These are phyloP conservation scores for Oryza meyeriana DNA, from an alignment of 176 grass and related monocot species.

Conservation along the genomic window DNA sequence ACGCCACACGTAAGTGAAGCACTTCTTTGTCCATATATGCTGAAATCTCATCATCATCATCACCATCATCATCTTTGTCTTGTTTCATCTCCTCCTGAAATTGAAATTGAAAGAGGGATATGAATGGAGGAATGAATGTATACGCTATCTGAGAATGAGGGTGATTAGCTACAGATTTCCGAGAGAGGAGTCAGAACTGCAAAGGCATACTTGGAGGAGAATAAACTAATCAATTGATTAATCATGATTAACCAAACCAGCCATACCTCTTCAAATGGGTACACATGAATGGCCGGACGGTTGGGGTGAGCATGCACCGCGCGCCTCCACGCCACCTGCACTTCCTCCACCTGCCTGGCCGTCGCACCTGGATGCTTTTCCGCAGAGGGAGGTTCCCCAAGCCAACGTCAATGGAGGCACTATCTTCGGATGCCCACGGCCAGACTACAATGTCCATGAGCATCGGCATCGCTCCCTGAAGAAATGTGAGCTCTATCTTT, in stretches of 20 bases:
- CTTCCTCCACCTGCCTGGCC: background rate
- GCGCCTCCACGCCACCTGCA: background rate
- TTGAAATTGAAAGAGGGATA: background rate
- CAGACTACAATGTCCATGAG: background rate
- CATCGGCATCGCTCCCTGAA: background rate
- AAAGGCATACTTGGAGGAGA: background rate
- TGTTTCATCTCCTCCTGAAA: rapidly evolving
- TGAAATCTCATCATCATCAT: too few species aligned
- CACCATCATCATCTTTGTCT: too few species aligned
- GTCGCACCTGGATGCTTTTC: too few species aligned
- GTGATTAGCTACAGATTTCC: background rate
- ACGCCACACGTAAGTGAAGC: too few species aligned
- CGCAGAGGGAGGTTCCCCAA: background rate
- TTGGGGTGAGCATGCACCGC: background rate
- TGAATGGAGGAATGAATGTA: too few species aligned
- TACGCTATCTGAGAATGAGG: background rate
- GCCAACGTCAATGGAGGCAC: background rate
- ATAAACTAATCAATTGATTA: background rate
- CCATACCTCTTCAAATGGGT: background rate
- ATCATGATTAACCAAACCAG: too few species aligned
- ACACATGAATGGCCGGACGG: background rate
- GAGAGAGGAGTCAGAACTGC: background rate
- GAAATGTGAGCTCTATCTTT: background rate
- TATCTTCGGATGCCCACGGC: background rate
- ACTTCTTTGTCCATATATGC: too few species aligned